These are phyloP conservation scores for Cladorrhinum sp. DNA, from an alignment of 2,329 filamentous ascomycete genomes.

Conservation along the genomic window DNA sequence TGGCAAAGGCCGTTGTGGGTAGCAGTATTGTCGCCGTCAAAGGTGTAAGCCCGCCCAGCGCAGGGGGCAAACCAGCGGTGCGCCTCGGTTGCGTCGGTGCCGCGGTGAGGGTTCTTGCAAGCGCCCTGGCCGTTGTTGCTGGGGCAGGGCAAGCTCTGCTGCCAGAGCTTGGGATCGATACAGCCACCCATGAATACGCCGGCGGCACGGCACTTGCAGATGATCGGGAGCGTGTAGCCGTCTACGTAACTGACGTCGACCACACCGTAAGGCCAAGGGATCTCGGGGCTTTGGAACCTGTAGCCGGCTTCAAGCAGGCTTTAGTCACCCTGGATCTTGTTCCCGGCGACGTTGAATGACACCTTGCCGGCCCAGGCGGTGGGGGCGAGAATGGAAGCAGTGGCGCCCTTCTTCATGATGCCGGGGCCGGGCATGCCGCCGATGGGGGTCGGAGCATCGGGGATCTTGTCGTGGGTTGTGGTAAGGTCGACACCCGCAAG, in stretches of 20 bases:
- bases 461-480: not conserved
- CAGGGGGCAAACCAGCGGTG: no score
- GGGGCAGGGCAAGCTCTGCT: not conserved
- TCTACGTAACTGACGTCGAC: constrained; percentile 28
- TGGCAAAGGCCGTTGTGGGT: no score
- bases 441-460: not conserved
- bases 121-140: not conserved
- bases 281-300: constrained; percentile 2
- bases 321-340: constrained; percentile 12
- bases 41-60: no score
- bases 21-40: no score
- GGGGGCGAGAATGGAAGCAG: constrained; percentile 19
- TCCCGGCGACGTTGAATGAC: constrained; percentile 16
- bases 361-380: constrained; percentile 25
- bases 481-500: constrained; percentile 11
- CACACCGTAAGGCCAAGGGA: constrained; percentile 18
- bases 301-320: constrained; percentile 2
- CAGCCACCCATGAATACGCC: not conserved
- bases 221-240: constrained; percentile 25
- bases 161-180: not conserved
- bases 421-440: constrained; percentile 16
- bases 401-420: constrained; percentile 13
- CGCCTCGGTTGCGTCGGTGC: no score
- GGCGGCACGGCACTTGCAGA: constrained; percentile 19
- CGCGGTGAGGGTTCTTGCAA: not conserved